Conservation (phyloP, 139 green algal species). For the Micractinium sp. region DNA sequence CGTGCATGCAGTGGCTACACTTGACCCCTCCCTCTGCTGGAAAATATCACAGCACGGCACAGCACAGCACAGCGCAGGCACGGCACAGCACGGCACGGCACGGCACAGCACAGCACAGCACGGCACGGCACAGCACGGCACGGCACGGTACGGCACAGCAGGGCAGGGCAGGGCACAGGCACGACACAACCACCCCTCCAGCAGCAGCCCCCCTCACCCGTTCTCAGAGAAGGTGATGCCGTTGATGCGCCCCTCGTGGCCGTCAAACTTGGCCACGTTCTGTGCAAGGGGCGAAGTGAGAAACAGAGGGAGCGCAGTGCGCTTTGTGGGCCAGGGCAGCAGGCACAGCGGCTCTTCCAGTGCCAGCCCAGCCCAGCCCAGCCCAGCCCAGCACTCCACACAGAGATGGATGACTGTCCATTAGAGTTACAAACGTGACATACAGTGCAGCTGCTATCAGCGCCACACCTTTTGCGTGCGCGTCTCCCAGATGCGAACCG, state of each 20-base stretch:
- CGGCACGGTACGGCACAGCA: too few relatives aligned
- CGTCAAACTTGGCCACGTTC: slow-evolving; percentile 82
- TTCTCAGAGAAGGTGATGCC: slow-evolving; percentile 92
- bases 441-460: too few relatives aligned
- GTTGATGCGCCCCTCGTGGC: slow-evolving; percentile 69
- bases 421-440: too few relatives aligned
- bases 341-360: neutral
- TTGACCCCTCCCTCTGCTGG: too few relatives aligned
- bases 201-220: slow-evolving; percentile 48
- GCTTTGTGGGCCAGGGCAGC: neutral
- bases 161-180: too few relatives aligned
- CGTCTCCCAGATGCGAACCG: slow-evolving; percentile 91
- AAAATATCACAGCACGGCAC: too few relatives aligned
- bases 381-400: too few relatives aligned
- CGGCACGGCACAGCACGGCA: too few relatives aligned
- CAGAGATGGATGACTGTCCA: too few relatives aligned
- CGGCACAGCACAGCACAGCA: too few relatives aligned
- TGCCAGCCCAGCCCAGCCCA: neutral
- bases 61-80: too few relatives aligned
- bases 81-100: too few relatives aligned
- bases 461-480: slow-evolving; percentile 74
- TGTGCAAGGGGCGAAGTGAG: neutral
- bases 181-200: neutral
- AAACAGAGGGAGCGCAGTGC: neutral
- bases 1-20: neutral